These are phyloP conservation scores for Fistulina hepatica DNA, from an alignment of 1,284 basidiomycete species.

Conservation along the genomic window DNA sequence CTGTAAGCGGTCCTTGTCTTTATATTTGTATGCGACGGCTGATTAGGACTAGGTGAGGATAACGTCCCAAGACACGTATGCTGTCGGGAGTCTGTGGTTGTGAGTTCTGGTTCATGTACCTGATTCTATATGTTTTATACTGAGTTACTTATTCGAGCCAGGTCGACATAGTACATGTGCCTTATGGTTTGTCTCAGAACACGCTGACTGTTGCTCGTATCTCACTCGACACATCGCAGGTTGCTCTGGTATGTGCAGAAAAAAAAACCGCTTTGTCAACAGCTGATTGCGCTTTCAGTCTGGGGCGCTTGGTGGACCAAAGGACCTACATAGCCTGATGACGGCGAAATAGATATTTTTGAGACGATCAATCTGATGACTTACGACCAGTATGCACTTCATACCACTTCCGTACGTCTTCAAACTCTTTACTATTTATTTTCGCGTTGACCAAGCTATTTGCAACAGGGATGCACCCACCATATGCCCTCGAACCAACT, in stretches of 20 bases:
- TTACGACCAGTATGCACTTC: conserved; percentile 34
- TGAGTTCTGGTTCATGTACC: conserved; percentile 62
- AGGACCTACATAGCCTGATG: conserved; percentile 41
- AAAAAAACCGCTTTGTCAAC: conserved; percentile 2
- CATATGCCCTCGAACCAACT: conserved; percentile 21
- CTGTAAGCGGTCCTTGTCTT: conserved; percentile 28
- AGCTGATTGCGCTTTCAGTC: background rate
- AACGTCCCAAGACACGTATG: conserved; percentile 35
- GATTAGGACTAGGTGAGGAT: conserved; percentile 33
- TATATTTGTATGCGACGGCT: background rate
- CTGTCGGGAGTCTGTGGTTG: conserved; percentile 46
- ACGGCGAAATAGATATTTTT: conserved; percentile 49
- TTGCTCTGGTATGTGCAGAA: background rate
- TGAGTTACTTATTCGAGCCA: no score
- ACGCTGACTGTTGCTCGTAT: no score
- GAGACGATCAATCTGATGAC: conserved; percentile 37
- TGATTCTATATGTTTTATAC: conserved; percentile 46
- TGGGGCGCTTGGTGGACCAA: background rate
- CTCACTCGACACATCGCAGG: no score
- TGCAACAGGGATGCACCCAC: conserved; percentile 17
- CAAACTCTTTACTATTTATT: no score
- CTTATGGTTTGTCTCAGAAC: conserved; percentile 34
- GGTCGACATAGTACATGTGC: conserved; percentile 51
- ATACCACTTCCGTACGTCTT: no score
- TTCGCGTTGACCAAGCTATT: no score